Percentiles rank a stretch among this genome's conserved stretches.
Evolutionary conservation across 192 early-diverging fungal genomes (phyloP).

Genomic region (Spinellus fusiger): DNA sequence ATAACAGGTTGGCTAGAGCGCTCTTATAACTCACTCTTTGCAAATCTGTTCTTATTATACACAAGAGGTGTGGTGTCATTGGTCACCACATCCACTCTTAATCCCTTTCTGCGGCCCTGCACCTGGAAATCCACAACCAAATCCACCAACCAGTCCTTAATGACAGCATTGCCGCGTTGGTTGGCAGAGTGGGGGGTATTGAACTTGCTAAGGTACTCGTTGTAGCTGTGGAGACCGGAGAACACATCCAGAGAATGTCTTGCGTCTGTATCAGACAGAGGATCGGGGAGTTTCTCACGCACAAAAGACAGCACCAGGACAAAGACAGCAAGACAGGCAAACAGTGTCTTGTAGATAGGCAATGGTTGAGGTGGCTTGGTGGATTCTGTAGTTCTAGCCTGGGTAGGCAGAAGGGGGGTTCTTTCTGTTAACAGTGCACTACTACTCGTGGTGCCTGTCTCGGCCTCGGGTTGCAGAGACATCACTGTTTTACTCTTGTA

Average conservation of each 20-base stretch:
- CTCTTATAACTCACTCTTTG: background rate
- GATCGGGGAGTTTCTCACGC: background rate
- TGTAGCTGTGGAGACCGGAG: slow-evolving; percentile 26
- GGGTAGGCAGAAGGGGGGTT: too few species aligned
- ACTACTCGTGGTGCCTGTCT: too few species aligned
- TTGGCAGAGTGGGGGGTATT: slow-evolving; percentile 30
- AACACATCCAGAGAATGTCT: slow-evolving; percentile 7
- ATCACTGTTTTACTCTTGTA: too few species aligned
- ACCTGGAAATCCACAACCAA: background rate
- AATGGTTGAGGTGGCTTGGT: too few species aligned
- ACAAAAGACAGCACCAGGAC: too few species aligned
- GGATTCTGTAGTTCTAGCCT: too few species aligned
- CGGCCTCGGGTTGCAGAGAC: too few species aligned
- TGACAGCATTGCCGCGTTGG: slow-evolving; percentile 14
- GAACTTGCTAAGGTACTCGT: slow-evolving; percentile 24
- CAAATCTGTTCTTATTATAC: background rate
- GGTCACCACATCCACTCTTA: slow-evolving; percentile 18
- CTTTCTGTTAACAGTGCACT: too few species aligned
- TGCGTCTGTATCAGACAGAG: background rate
- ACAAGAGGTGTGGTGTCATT: slow-evolving; percentile 13
- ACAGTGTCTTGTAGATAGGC: too few species aligned
- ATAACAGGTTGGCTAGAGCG: background rate
- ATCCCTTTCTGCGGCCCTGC: slow-evolving; percentile 1
- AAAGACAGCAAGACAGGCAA: too few species aligned
- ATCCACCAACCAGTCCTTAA: slow-evolving; percentile 18